These are phyloP conservation scores for Oryza punctata DNA, from an alignment of 176 grass and related monocot species.

Conservation along the genomic window DNA sequence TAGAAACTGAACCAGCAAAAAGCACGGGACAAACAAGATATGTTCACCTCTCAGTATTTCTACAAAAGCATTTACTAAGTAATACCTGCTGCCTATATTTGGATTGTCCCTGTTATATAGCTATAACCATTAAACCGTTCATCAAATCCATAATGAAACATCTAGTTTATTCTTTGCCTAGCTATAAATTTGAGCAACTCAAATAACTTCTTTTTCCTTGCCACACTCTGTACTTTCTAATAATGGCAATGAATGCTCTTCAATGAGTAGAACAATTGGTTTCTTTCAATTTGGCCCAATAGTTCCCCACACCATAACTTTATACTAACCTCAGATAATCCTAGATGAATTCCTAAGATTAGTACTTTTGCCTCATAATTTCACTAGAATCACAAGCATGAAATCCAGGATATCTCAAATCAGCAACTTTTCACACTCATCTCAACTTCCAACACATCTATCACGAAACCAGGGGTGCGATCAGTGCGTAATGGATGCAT, in stretches of 20 bases:
- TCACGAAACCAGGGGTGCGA: not conserved
- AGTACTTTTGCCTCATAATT: not conserved
- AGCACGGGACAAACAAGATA: not conserved
- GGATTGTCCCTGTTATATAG: not conserved
- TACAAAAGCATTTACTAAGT: conserved; percentile 6
- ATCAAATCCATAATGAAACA: not conserved
- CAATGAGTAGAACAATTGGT: not conserved
- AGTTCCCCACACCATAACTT: not conserved
- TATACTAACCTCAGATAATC: not conserved
- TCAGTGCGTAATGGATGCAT: not conserved
- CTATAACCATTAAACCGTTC: not conserved
- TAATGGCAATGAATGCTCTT: not conserved
- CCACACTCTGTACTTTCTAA: not conserved
- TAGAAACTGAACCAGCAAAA: not conserved
- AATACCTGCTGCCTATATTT: not conserved
- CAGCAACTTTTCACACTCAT: not conserved
- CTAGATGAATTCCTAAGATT: not conserved
- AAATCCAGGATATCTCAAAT: not conserved
- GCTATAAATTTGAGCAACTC: not conserved
- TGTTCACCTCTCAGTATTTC: not conserved
- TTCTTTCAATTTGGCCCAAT: not conserved
- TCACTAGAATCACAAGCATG: not conserved
- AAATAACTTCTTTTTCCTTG: not conserved
- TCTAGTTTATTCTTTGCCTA: not conserved
- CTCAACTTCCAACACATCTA: not conserved